A percentile compares a stretch with the other conserved stretches of the same genome.
Conservation (phyloP, 2,329 filamentous ascomycete genomes). For the Aspergillus udagawae region DNA sequence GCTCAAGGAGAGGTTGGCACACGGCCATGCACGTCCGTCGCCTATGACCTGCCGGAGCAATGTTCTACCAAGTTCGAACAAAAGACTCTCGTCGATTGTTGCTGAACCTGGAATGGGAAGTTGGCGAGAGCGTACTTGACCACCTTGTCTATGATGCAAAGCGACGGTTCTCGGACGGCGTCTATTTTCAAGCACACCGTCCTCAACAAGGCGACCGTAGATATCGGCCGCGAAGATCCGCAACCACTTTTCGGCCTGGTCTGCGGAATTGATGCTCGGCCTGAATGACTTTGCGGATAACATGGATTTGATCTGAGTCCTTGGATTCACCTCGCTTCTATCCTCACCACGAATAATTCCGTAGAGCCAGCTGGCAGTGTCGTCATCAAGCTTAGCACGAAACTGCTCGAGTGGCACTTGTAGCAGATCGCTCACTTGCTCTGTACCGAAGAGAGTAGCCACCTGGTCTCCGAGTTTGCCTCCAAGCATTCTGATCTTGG, state of each 20-base stretch:
- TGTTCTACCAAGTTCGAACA: slow-evolving; percentile 73
- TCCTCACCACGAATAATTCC: slow-evolving; percentile 82
- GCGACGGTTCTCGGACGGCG: slow-evolving; percentile 81
- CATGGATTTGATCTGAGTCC: slow-evolving; percentile 96
- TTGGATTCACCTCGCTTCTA: slow-evolving; percentile 78
- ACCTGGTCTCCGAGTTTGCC: slow-evolving; percentile 91
- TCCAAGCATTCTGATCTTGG: slow-evolving; percentile 90
- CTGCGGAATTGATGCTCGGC: slow-evolving; percentile 71
- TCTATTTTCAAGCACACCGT: slow-evolving; percentile 83
- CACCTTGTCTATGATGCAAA: slow-evolving; percentile 72
- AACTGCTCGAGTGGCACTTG: slow-evolving; percentile 69
- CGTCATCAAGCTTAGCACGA: slow-evolving; percentile 73
- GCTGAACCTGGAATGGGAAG: slow-evolving; percentile 73
- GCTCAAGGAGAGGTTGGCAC: slow-evolving; percentile 80
- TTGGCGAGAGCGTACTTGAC: slow-evolving; percentile 70
- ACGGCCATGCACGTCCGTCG: slow-evolving; percentile 83
- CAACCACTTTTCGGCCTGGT: slow-evolving; percentile 81
- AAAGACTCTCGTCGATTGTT: slow-evolving; percentile 63
- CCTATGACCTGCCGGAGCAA: slow-evolving; percentile 72
- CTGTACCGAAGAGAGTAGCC: slow-evolving; percentile 73
- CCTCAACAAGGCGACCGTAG: slow-evolving; percentile 81
- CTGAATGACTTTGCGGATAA: slow-evolving; percentile 93
- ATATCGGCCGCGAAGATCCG: slow-evolving; percentile 91
- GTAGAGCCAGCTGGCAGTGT: slow-evolving; percentile 82
- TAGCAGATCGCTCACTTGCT: slow-evolving; percentile 72